Conservation (phyloP, 176 grass and related monocot species). For the Aegilops longissima region DNA sequence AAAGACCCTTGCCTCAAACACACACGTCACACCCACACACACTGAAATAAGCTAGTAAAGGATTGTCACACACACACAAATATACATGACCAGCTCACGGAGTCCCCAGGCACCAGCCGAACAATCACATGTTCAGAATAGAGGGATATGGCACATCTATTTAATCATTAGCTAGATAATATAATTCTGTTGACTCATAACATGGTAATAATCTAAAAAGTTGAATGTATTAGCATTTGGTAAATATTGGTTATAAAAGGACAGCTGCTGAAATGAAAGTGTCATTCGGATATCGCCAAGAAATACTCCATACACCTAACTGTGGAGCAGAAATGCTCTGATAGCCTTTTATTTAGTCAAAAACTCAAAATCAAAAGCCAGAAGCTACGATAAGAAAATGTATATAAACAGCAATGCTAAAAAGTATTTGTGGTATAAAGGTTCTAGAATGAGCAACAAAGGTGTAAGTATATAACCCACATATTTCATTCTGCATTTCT, state of each 20-base stretch:
- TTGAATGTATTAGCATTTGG: conserved; percentile 14
- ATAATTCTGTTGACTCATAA: too few relatives aligned
- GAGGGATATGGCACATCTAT: too few relatives aligned
- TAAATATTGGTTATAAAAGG: not conserved
- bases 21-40: too few relatives aligned
- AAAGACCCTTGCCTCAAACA: not conserved
- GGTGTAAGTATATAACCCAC: not conserved
- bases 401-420: conserved; percentile 8
- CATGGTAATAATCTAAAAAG: not conserved
- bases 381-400: conserved; percentile 13
- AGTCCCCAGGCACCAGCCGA: too few relatives aligned
- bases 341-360: not conserved
- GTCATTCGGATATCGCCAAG: not conserved
- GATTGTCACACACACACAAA: too few relatives aligned
- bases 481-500: not conserved
- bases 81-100: too few relatives aligned
- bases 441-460: conserved; percentile 8
- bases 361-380: conserved; percentile 10
- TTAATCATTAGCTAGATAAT: too few relatives aligned
- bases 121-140: too few relatives aligned
- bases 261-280: not conserved
- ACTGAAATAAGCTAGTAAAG: too few relatives aligned
- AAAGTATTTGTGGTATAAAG: conserved; percentile 12
- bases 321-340: conserved; percentile 20
- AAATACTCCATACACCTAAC: conserved; percentile 12